Evolutionary conservation across 2,329 filamentous ascomycete species (phyloP).

Genomic region (Cladosporium colombiae): DNA sequence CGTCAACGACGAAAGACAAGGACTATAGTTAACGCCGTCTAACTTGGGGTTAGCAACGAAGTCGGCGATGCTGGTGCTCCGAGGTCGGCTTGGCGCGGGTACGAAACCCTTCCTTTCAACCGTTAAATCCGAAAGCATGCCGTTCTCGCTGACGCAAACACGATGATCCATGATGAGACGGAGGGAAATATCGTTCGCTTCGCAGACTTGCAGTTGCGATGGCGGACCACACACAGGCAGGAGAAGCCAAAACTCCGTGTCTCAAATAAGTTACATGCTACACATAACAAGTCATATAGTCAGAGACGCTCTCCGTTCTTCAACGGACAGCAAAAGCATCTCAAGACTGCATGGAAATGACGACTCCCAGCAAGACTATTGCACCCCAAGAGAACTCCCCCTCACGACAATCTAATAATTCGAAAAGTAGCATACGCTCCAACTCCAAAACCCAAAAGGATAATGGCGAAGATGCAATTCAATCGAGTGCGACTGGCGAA

Average conservation of each 20-base stretch:
- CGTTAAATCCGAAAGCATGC: constrained; percentile 11
- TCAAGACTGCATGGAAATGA: neutral
- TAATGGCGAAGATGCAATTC: neutral
- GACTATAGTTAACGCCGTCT: no score
- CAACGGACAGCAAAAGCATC: neutral
- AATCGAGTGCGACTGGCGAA: neutral
- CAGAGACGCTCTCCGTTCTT: neutral
- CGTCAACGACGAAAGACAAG: no score
- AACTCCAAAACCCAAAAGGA: neutral
- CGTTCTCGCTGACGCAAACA: neutral
- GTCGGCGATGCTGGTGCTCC: neutral
- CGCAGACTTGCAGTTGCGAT: neutral
- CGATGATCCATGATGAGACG: neutral
- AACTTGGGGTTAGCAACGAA: neutral
- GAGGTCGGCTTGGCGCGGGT: constrained; percentile 4
- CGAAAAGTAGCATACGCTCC: neutral
- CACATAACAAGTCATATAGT: neutral
- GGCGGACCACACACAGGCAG: neutral
- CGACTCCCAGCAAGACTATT: neutral
- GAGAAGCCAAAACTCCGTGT: neutral
- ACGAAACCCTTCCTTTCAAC: neutral
- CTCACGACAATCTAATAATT: no score
- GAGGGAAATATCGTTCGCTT: neutral
- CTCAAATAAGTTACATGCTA: neutral
- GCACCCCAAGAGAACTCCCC: neutral